These are phyloP conservation scores for Plasmopara halstedii DNA, from an alignment of 352 stramenopile species.

Conservation along the genomic window DNA sequence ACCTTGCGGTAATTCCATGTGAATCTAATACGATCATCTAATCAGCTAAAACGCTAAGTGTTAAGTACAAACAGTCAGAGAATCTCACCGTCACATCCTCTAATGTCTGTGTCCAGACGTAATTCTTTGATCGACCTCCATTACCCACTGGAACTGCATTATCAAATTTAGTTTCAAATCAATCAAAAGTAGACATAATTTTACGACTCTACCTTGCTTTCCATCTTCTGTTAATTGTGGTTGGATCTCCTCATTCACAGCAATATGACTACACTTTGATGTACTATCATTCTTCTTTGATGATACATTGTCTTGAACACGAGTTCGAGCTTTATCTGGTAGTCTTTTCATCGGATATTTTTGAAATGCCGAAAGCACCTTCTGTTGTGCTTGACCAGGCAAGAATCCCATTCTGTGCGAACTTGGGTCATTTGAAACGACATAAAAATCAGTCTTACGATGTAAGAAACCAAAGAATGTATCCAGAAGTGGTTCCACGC, in stretches of 20 bases:
- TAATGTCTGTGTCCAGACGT: slow-evolving; percentile 98
- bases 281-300: not conserved
- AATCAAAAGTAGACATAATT: not conserved
- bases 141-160: slow-evolving; percentile 84
- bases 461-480: slow-evolving; percentile 96
- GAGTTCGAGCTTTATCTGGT: not conserved
- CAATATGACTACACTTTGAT: not conserved
- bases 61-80: not conserved
- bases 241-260: not conserved
- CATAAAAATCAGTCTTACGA: slow-evolving; percentile 98
- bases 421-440: slow-evolving; percentile 42
- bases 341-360: slow-evolving; percentile 60
- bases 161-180: slow-evolving; percentile 3
- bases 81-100: slow-evolving; percentile 86
- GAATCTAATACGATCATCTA: slow-evolving; percentile 50
- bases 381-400: slow-evolving; percentile 51
- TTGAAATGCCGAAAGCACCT: slow-evolving; percentile 52
- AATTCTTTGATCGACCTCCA: slow-evolving; percentile 78
- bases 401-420: slow-evolving; percentile 53
- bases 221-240: slow-evolving; percentile 39
- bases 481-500: slow-evolving; percentile 95
- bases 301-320: not conserved
- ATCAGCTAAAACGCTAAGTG: slow-evolving; percentile 1
- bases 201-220: slow-evolving; percentile 47
- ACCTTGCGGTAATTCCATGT: slow-evolving; percentile 80